phyloP scores from a whole-genome alignment of 257 asterid genomes.

The Vinca minor region DNA sequence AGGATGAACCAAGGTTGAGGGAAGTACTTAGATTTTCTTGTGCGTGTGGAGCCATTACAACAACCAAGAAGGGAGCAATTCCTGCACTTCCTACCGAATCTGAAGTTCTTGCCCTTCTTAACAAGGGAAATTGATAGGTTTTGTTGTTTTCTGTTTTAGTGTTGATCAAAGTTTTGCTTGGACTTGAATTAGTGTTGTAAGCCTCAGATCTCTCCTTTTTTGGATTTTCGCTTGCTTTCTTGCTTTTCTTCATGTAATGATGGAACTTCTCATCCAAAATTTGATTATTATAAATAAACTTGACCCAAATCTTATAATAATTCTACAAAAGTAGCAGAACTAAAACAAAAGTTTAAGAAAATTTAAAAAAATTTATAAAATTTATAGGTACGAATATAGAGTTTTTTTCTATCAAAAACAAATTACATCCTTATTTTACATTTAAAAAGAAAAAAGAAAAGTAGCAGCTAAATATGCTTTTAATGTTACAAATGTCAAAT shows the following conservation, averaged over 20 bases:
- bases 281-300: not conserved
- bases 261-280: not conserved
- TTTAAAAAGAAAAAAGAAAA: too few species aligned
- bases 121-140: conserved; percentile 16
- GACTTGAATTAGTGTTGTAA: not conserved
- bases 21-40: conserved; percentile 67
- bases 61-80: conserved; percentile 92
- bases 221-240: not conserved
- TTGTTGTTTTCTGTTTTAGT: not conserved
- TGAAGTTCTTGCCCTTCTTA: conserved; percentile 41
- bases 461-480: too few species aligned
- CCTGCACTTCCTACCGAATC: conserved; percentile 75
- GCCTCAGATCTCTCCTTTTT: not conserved
- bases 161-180: not conserved
- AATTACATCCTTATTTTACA: too few species aligned
- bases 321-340: too few species aligned
- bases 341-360: too few species aligned
- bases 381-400: too few species aligned
- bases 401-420: too few species aligned
- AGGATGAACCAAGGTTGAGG: conserved; percentile 73
- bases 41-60: conserved; percentile 96
- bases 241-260: not conserved
- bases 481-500: too few species aligned
- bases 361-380: too few species aligned
- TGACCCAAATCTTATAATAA: too few species aligned